Conservation (phyloP, 2,329 filamentous ascomycete species). For the Trichophyton equinum region DNA sequence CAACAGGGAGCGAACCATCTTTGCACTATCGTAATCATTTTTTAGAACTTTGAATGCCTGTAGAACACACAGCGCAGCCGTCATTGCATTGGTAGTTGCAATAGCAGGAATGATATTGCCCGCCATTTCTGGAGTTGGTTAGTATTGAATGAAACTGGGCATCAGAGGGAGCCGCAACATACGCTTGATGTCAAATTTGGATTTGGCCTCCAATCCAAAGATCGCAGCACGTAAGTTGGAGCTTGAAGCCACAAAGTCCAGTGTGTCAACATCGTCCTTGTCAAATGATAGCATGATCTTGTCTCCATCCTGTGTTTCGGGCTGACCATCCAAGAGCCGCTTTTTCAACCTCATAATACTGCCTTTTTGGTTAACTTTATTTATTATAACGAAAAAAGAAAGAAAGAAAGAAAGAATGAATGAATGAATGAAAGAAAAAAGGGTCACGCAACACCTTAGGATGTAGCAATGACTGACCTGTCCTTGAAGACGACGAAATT, state of each 20-base stretch:
- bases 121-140: constrained; percentile 60
- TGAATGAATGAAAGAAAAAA: too few species aligned
- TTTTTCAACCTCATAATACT: constrained; percentile 63
- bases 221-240: constrained; percentile 79
- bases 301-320: constrained; percentile 30
- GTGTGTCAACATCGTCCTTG: constrained; percentile 89
- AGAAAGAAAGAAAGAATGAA: too few species aligned
- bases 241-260: constrained; percentile 85
- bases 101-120: constrained; percentile 98
- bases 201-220: constrained; percentile 81
- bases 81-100: constrained; percentile 94
- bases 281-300: constrained; percentile 68
- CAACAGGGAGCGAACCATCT: constrained; percentile 46
- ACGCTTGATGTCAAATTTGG: constrained; percentile 88
- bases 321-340: constrained; percentile 55
- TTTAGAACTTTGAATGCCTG: constrained; percentile 84
- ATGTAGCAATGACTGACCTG: constrained; percentile 36
- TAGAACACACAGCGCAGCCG: constrained; percentile 80
- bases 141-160: neutral
- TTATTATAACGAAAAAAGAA: too few species aligned
- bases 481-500: constrained; percentile 78
- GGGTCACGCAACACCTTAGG: too few species aligned
- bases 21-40: constrained; percentile 56
- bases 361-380: constrained; percentile 14
- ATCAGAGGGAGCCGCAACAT: constrained; percentile 16